Evolutionary conservation across 2,329 filamentous ascomycete species (phyloP), one percentile per base, ranked within the genome.

Genomic region (Sporothrix variecibatus): DNA sequence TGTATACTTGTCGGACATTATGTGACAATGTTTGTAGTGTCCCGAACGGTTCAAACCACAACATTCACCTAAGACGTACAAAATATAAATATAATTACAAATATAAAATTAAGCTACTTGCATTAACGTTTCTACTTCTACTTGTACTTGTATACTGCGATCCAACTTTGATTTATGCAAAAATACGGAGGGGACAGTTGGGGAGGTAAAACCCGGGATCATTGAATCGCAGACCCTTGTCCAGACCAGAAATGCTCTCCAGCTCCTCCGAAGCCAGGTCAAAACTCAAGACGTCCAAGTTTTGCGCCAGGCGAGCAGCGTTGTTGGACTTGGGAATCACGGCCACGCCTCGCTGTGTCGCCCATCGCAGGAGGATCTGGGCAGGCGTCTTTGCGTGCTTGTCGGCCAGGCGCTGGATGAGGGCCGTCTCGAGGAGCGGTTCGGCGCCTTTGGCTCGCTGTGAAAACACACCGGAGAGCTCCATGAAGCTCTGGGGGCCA

Each of bases 291-390:
- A 88, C 86, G 73, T 89, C 86, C 77, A 91, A 80, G 81, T 90
- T 90, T 83, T 88, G 84, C 74, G 81, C 81, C 75, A 89, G 81
- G 40, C 86, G 79, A 31, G 80, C 79, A 72, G 83, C 82, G 80
- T 86, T 86, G 81, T 89, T 90, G 77, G 85, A 87, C 85, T 91
- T 91, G 74, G 90, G 93, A 78, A 95, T 95, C 78, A 96, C 92
- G 62, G 93, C 92, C 75, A 96, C 85, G 43, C 90, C 89, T 62
- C 92, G 87, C 43, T 49, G 43, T 11, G 43, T 49, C 11, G 43
- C 43, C 43, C 43, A 49, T 20, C 86, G 89, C 77, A 97, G 87
- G 75, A 97, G 87, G 28, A 97, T 87, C 87, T 97, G 94, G 15
- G 93, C 92, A 5, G 93, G 87, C 7, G 90, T 90, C 85, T 92